Base-by-base conservation (phyloP, 108 stramenopile genomes). In the Skeletonema marinoi region DNA sequence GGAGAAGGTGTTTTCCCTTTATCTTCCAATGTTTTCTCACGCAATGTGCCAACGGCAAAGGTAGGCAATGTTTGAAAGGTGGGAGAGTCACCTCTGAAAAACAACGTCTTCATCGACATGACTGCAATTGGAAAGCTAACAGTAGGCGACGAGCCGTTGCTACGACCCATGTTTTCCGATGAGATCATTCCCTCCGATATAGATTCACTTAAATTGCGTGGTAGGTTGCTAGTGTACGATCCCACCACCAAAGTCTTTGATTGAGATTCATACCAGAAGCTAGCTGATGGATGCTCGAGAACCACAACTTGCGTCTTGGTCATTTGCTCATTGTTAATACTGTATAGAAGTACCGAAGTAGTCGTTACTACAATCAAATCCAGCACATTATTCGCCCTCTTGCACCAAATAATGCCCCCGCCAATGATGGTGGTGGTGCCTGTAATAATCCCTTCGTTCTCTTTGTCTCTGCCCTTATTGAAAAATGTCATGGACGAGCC, bases 91-190 rank as follows among this genome's bases (percentile, higher is more conserved):
- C 60, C 51, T 13, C 8, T 56, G 32, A 80, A 80, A 41, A 80
- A 80, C n/a, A 80, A 29, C 13, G 71, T 68, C 59, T 80, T 80
- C 78, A 80, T 80, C 25, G 70, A 64, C 78, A 80, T 80, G 2
- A 80, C 61, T 42, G 56, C 51, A 30, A 21, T 29, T 16, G 77
- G 77, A 54, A 70, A 70, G n/a, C 3, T 73, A 48, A 54, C 31
- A 29, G 36, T 39, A 3, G 65, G 17, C 65, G 36, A 30, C 13
- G 29, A 30, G 16, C 21, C 41, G n/a, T n/a, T 25, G 25, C 17
- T 21, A 66, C 39, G 38, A 0, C 32, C 65, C 39, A 41, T 41
- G n/a, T 41, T 66, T 39, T 42, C 54, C 25, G 54, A 56, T 66
- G 38, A 38, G n/a, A 68, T 68, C 50, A 68, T 29, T 1, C 31